A percentile compares a stretch with the other conserved stretches of the same genome.
Conservation (phyloP, 2,329 filamentous ascomycete species). For the Phyllosticta paracitricarpa region DNA sequence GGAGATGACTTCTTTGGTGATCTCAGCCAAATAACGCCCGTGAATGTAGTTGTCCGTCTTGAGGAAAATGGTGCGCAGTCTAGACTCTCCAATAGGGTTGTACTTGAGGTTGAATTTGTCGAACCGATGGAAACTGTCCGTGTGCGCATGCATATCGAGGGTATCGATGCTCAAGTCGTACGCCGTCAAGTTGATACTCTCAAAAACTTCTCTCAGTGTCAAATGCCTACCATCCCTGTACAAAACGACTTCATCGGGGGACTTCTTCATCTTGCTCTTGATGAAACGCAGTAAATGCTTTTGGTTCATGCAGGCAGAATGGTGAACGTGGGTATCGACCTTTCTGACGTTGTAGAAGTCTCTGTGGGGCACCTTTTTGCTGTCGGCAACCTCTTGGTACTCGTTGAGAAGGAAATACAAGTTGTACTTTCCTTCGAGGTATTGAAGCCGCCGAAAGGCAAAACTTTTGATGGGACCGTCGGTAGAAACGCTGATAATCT, state of each 20-base stretch:
- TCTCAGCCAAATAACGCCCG: slow-evolving; percentile 90
- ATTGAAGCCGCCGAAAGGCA: slow-evolving; percentile 86
- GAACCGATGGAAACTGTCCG: slow-evolving; percentile 95
- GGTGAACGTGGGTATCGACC: slow-evolving; percentile 97
- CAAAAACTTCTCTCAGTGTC: slow-evolving; percentile 86
- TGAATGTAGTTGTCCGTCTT: slow-evolving; percentile 98
- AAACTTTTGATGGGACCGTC: slow-evolving; percentile 97
- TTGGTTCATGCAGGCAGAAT: slow-evolving; percentile 99
- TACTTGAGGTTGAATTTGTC: slow-evolving; percentile 99
- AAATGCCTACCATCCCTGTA: slow-evolving; percentile 86
- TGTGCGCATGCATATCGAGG: slow-evolving; percentile 97
- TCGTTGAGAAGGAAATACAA: slow-evolving; percentile 88
- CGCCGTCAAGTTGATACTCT: slow-evolving; percentile 92
- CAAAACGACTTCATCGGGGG: slow-evolving; percentile 83
- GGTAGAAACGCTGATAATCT: slow-evolving; percentile 77
- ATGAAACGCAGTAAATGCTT: slow-evolving; percentile 97
- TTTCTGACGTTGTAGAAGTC: slow-evolving; percentile 99
- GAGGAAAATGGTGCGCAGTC: slow-evolving; percentile 91
- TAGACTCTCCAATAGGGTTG: slow-evolving; percentile 92
- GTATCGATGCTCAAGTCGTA: slow-evolving; percentile 98
- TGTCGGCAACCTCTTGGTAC: slow-evolving; percentile 96
- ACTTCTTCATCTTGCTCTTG: slow-evolving; percentile 99
- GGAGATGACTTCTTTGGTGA: slow-evolving; percentile 94
- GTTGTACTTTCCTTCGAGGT: slow-evolving; percentile 94
- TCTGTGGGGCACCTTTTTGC: slow-evolving; percentile 91